Percentiles rank a stretch among this genome's conserved stretches.
Evolutionary conservation across 1,139 yeast species (phyloP).

Genomic region (Yamadazyma triangularis): DNA sequence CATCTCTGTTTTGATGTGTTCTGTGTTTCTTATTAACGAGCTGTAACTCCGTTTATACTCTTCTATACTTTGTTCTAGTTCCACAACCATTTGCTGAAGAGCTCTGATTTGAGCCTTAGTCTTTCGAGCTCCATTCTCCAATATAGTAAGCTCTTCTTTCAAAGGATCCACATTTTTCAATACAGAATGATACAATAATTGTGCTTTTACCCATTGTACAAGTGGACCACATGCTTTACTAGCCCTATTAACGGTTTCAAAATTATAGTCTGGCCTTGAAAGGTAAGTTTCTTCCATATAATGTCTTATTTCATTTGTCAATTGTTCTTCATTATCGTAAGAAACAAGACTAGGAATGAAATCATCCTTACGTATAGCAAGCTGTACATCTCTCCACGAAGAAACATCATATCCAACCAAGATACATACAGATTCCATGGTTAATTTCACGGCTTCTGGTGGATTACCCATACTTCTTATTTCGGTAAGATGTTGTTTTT

Average conservation of each 20-base stretch:
- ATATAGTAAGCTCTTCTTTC: slow-evolving; percentile 53
- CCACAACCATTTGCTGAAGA: slow-evolving; percentile 75
- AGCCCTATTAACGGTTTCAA: slow-evolving; percentile 77
- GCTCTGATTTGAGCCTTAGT: slow-evolving; percentile 70
- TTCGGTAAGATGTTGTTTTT: slow-evolving; percentile 89
- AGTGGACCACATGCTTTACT: slow-evolving; percentile 96
- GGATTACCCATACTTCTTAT: slow-evolving; percentile 87
- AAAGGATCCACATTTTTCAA: slow-evolving; percentile 74
- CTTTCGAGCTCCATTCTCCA: slow-evolving; percentile 59
- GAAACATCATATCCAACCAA: slow-evolving; percentile 67
- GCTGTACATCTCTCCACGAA: slow-evolving; percentile 82
- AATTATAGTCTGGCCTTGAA: slow-evolving; percentile 60
- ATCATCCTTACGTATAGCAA: slow-evolving; percentile 78
- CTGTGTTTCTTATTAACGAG: slow-evolving; percentile 69
- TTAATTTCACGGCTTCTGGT: slow-evolving; percentile 80
- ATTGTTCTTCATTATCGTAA: slow-evolving; percentile 60
- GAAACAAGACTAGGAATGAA: slow-evolving; percentile 80
- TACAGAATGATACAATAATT: slow-evolving; percentile 64
- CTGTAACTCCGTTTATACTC: slow-evolving; percentile 67
- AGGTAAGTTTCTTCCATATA: slow-evolving; percentile 61
- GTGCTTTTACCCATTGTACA: slow-evolving; percentile 87
- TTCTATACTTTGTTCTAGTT: slow-evolving; percentile 67
- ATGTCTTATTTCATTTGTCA: slow-evolving; percentile 48
- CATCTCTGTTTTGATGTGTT: slow-evolving; percentile 71
- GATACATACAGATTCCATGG: slow-evolving; percentile 85